Conservation (phyloP, 257 asterid species). For the Primulina eburnea region DNA sequence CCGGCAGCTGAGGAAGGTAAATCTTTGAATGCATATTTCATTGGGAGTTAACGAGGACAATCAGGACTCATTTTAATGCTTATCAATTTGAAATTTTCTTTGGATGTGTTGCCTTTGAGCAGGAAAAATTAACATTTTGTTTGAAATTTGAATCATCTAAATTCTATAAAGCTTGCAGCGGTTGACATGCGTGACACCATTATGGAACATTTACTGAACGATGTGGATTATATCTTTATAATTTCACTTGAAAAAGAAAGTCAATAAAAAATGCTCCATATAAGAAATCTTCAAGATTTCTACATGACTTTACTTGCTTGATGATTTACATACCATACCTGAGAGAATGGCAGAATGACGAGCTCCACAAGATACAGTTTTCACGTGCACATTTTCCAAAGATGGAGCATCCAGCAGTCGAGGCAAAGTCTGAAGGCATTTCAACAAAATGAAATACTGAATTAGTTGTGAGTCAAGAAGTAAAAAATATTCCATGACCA, state of each 20-base stretch:
- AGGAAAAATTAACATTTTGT: not conserved
- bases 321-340: constrained; percentile 37
- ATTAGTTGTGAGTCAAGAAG: not conserved
- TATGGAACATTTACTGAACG: not conserved
- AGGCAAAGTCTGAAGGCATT: constrained; percentile 66
- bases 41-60: no score
- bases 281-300: not conserved
- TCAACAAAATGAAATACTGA: not conserved
- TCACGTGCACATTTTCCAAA: constrained; percentile 74
- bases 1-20: not conserved
- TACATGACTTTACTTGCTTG: not conserved
- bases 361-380: constrained; percentile 89
- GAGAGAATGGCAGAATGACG: constrained; percentile 87
- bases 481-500: constrained; percentile 3
- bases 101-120: not conserved
- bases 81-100: not conserved
- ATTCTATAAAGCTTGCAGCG: not conserved
- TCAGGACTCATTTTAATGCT: no score
- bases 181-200: not conserved
- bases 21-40: not conserved
- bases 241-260: not conserved
- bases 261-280: not conserved
- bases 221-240: not conserved
- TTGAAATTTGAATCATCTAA: no score
- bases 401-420: constrained; percentile 80